These are phyloP conservation scores for Mycocentrospora acerina DNA, from an alignment of 2,329 filamentous ascomycete species.

Conservation along the genomic window DNA sequence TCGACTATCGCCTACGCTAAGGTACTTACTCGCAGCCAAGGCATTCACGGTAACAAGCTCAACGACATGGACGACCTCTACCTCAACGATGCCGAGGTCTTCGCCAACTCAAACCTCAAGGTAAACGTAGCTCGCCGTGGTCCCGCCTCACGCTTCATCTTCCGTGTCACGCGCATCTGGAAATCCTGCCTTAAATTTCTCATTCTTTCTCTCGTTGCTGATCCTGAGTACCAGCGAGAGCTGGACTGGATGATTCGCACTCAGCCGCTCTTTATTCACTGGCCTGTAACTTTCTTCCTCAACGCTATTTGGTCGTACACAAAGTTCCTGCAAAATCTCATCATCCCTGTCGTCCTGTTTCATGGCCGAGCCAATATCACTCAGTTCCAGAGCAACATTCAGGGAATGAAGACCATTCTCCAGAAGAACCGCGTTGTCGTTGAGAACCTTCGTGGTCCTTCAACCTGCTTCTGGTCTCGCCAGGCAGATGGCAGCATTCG, in stretches of 20 bases:
- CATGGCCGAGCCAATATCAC: constrained; percentile 46
- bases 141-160: constrained; percentile 31
- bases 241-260: constrained; percentile 46
- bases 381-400: constrained; percentile 48
- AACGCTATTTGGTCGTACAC: constrained; percentile 52
- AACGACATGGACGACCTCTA: constrained; percentile 28
- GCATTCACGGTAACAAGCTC: constrained; percentile 42
- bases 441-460: constrained; percentile 47
- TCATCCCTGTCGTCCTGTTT: constrained; percentile 48
- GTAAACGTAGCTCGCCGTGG: background rate
- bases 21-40: background rate
- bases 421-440: constrained; percentile 31
- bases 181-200: constrained; percentile 50
- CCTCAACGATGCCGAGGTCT: constrained; percentile 35
- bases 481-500: constrained; percentile 28
- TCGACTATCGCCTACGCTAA: constrained; percentile 11
- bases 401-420: constrained; percentile 47
- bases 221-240: constrained; percentile 54
- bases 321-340: constrained; percentile 44
- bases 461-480: constrained; percentile 33
- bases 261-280: constrained; percentile 36
- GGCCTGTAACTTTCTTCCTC: constrained; percentile 42
- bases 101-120: constrained; percentile 1
- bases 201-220: constrained; percentile 51
- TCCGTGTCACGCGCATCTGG: constrained; percentile 44